phyloP scores from a whole-genome alignment of 2,329 filamentous ascomycete species.

The Hysterium pulicare region DNA sequence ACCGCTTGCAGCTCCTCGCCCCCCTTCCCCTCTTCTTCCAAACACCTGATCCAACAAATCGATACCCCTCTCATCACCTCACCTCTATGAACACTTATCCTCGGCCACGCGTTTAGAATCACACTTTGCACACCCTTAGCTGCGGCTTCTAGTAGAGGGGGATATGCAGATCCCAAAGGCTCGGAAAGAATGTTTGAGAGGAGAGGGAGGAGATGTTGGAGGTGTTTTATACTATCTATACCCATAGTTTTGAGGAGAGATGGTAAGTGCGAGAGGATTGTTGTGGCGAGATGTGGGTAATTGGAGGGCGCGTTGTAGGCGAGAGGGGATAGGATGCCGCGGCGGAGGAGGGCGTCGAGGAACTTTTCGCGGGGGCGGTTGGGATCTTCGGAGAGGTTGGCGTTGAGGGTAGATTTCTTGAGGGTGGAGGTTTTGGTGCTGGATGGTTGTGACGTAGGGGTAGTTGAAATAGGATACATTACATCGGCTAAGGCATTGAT shows the following conservation, averaged over 20 bases:
- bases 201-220: conserved; percentile 67
- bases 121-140: conserved; percentile 54
- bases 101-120: conserved; percentile 66
- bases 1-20: conserved; percentile 14
- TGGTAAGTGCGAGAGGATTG: conserved; percentile 53
- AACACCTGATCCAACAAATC: conserved; percentile 32
- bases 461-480: conserved; percentile 28
- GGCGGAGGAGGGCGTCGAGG: conserved; percentile 45
- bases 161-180: conserved; percentile 60
- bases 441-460: neutral
- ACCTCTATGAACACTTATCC: conserved; percentile 60
- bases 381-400: conserved; percentile 20
- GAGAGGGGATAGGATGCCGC: conserved; percentile 44
- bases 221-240: conserved; percentile 63
- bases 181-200: conserved; percentile 63
- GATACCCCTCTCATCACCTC: conserved; percentile 61
- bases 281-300: conserved; percentile 54
- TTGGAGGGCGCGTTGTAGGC: conserved; percentile 53
- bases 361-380: conserved; percentile 22
- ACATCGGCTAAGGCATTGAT: conserved; percentile 57
- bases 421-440: no score
- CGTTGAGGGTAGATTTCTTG: conserved; percentile 9
- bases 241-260: conserved; percentile 56
- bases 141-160: conserved; percentile 53
- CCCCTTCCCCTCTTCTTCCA: conserved; percentile 14